Evolutionary conservation across 352 stramenopile species (phyloP), one percentile per base, ranked within the genome.

Genomic region (Phytophthora melonis): DNA sequence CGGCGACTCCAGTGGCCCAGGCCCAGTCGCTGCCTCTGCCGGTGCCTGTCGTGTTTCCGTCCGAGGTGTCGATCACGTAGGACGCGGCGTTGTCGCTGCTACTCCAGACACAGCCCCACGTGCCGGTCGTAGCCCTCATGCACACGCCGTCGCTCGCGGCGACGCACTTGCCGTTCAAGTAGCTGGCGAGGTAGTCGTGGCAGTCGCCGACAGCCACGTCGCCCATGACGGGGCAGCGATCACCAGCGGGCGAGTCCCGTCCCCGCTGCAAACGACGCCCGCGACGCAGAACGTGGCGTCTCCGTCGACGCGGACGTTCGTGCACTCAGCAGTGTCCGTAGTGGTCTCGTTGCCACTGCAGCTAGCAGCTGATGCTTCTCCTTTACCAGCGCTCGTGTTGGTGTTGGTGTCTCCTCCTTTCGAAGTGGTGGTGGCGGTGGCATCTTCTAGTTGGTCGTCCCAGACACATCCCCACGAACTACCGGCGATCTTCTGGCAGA

Each of bases 261-360:
- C 39, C 27, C 86, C 86, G 27, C 76, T 84, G 69, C 86, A 93
- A 30, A 90, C 76, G 7, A 72, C 43, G 10, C 81, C 86, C 10
- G 59, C 21, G 39, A 88, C 81, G 68, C 83, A 90, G 70, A 88
- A 92, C 3, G 86, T 92, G 13, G 84, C 86, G 47, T 92, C 84
- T 8, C 79, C 68, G n/a, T 87, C 73, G 10, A 93, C 84, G 30
- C 73, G 84, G 16, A 91, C 74, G 21, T 83, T 64, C 0, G 73
- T 85, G 68, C 84, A 91, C 27, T 65, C 64, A 14, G 1, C 41
- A 7, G 25, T 36, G 21, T 61, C 32, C 5, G 23, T 25, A 27
- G 56, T 57, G 14, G 56, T 54, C 45, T 65, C 52, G 25, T 34
- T 63, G 14, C 16, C 3, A 30, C 30, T 54, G 32, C 23, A 30